phyloP scores from a whole-genome alignment of 768 basidiomycete genomes.

The Termitomyces eurrhizus region DNA sequence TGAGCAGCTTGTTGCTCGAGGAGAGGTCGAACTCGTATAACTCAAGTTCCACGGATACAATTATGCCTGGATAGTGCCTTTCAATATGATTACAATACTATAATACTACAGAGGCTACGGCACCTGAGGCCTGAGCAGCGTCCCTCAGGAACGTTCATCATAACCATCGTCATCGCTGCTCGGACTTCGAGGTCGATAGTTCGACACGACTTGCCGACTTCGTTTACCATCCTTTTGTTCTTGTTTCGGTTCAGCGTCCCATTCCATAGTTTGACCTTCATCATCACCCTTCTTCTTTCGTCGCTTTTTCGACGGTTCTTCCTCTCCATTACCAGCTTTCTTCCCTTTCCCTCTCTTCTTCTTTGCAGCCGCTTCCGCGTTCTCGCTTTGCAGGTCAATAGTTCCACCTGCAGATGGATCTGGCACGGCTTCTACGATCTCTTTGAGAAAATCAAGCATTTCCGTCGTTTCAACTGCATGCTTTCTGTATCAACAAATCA shows the following conservation, averaged over 20 bases:
- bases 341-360: conserved; percentile 60
- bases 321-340: conserved; percentile 33
- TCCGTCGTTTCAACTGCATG: conserved; percentile 85
- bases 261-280: conserved; percentile 25
- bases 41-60: not conserved
- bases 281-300: conserved; percentile 44
- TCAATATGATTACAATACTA: conserved; percentile 15
- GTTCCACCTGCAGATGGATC: conserved; percentile 87
- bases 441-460: conserved; percentile 91
- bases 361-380: conserved; percentile 40
- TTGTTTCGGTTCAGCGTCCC: conserved; percentile 21
- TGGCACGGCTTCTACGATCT: conserved; percentile 81
- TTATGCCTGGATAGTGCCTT: conserved; percentile 3
- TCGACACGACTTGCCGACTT: conserved; percentile 21
- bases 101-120: conserved; percentile 12
- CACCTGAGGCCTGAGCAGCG: conserved; percentile 3
- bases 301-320: conserved; percentile 42
- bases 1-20: conserved; percentile 67
- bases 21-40: conserved; percentile 75
- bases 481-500: conserved; percentile 54
- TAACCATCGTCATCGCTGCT: conserved; percentile 41
- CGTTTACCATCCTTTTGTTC: conserved; percentile 19
- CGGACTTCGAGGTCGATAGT: conserved; percentile 31
- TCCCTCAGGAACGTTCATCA: conserved; percentile 35
- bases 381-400: conserved; percentile 65